Percentiles rank a stretch among this genome's conserved stretches.
Evolutionary conservation across 441 rosid genomes (phyloP).

Genomic region (Erysimum pusillum): DNA sequence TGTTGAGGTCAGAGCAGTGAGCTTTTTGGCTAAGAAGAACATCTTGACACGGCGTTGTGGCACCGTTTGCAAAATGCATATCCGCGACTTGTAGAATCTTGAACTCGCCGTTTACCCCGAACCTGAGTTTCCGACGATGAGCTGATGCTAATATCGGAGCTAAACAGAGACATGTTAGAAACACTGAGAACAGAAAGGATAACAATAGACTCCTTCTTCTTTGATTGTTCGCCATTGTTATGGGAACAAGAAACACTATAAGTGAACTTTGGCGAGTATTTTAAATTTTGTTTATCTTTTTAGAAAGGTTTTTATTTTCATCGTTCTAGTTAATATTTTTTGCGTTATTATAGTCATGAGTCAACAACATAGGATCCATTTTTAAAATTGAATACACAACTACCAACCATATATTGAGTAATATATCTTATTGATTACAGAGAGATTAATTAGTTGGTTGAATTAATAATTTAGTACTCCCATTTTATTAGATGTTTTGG

Average conservation of each 20-base stretch:
- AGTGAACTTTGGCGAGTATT: not conserved
- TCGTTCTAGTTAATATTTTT: not conserved
- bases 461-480: too few species aligned
- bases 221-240: constrained; percentile 37
- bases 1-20: constrained; percentile 87
- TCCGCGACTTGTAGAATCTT: constrained; percentile 92
- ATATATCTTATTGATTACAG: too few species aligned
- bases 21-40: constrained; percentile 60
- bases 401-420: too few species aligned
- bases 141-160: constrained; percentile 31
- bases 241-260: not conserved
- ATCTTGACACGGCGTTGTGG: constrained; percentile 59
- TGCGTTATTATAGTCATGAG: too few species aligned
- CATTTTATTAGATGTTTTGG: too few species aligned
- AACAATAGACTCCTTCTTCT: not conserved
- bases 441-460: too few species aligned
- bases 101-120: constrained; percentile 65
- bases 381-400: too few species aligned
- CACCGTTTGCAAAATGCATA: constrained; percentile 86
- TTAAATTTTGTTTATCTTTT: not conserved
- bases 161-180: constrained; percentile 23
- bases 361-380: too few species aligned
- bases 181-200: constrained; percentile 22
- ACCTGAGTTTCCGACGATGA: constrained; percentile 53
- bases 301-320: too few species aligned